phyloP scores from a whole-genome alignment of 345 rosid genomes.

The Fremontodendron californicum region DNA sequence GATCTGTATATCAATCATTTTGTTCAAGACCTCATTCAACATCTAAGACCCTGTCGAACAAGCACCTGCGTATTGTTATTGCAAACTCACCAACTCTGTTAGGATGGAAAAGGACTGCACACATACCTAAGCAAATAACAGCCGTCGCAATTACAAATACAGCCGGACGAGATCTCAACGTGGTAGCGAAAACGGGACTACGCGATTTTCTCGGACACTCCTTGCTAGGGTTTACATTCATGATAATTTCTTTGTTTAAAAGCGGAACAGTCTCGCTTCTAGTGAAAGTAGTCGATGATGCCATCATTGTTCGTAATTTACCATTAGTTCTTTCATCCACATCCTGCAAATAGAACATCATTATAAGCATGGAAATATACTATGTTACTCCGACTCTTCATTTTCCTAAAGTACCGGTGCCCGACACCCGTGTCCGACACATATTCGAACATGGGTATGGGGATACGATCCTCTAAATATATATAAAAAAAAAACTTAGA shows the following conservation, averaged over 20 bases:
- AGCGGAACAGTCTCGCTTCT: constrained; percentile 44
- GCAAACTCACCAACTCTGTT: constrained; percentile 59
- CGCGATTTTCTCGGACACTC: constrained; percentile 43
- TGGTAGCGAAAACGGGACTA: constrained; percentile 24
- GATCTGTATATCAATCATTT: not conserved
- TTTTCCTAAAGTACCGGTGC: no score
- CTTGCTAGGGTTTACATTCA: constrained; percentile 38
- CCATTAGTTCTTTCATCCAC: constrained; percentile 26
- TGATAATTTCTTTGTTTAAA: constrained; percentile 43
- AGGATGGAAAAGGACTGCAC: constrained; percentile 70
- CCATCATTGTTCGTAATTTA: constrained; percentile 16
- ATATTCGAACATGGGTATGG: no score
- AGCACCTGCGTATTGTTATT: constrained; percentile 57
- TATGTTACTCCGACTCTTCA: no score
- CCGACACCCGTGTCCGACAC: no score
- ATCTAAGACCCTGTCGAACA: constrained; percentile 31
- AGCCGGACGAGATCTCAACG: constrained; percentile 41
- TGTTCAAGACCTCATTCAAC: not conserved
- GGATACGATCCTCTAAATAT: no score
- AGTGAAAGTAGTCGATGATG: constrained; percentile 16
- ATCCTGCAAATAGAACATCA: constrained; percentile 41
- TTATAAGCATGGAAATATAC: not conserved
- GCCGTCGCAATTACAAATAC: constrained; percentile 34
- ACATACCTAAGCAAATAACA: constrained; percentile 65
- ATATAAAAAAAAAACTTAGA: no score